These are phyloP conservation scores for Nitzschia palea DNA, from an alignment of 108 stramenopile species.

Conservation along the genomic window DNA sequence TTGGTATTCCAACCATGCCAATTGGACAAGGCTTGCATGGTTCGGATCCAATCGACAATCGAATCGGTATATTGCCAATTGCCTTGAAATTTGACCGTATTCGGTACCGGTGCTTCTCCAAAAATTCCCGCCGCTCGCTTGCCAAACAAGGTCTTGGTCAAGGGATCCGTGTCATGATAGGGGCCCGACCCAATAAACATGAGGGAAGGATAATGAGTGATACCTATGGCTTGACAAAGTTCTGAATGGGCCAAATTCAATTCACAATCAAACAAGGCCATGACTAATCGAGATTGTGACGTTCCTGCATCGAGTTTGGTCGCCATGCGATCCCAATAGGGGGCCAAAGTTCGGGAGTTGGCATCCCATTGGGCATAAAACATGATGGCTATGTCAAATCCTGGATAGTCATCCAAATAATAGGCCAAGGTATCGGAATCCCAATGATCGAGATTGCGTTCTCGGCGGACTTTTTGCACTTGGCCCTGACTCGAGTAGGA, in stretches of 20 bases:
- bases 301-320: conserved; percentile 60
- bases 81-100: conserved; percentile 70
- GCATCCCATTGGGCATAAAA: conserved; percentile 78
- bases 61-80: conserved; percentile 75
- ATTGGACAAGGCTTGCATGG: conserved; percentile 68
- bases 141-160: conserved; percentile 40
- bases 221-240: conserved; percentile 51
- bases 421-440: conserved; percentile 77
- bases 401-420: conserved; percentile 62
- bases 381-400: conserved; percentile 78
- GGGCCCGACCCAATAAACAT: conserved; percentile 72
- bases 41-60: conserved; percentile 76
- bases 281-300: conserved; percentile 45
- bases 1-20: conserved; percentile 64
- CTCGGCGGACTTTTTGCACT: conserved; percentile 30
- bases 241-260: conserved; percentile 43
- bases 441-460: conserved; percentile 79
- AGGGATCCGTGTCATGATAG: conserved; percentile 59
- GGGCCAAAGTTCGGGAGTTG: conserved; percentile 72
- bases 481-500: not conserved
- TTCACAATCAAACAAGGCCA: conserved; percentile 86
- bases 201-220: conserved; percentile 71
- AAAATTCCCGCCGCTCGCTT: conserved; percentile 44
- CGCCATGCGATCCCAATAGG: conserved; percentile 71
- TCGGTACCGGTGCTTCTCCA: conserved; percentile 45